phyloP scores from a whole-genome alignment of 345 rosid genomes.

The Syzygium jambos region DNA sequence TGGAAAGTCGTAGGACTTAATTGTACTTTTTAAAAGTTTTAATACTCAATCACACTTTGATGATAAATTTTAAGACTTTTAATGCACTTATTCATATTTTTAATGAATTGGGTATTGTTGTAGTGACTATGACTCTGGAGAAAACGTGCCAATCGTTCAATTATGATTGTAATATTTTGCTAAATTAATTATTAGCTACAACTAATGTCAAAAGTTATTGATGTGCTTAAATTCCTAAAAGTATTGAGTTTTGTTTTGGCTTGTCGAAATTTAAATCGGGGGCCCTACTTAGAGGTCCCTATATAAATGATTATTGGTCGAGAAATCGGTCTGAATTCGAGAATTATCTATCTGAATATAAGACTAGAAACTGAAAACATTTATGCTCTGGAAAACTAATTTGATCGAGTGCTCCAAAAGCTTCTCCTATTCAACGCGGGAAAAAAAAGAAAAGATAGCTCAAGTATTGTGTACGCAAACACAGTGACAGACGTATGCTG shows the following conservation, averaged over 20 bases:
- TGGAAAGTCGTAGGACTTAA: too few relatives aligned
- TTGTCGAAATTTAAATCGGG: background rate
- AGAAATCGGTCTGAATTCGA: background rate
- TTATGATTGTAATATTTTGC: background rate
- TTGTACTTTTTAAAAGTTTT: too few relatives aligned
- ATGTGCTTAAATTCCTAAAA: background rate
- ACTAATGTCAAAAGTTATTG: background rate
- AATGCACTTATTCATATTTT: background rate
- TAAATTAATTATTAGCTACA: background rate
- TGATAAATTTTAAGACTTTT: too few relatives aligned
- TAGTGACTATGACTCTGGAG: background rate
- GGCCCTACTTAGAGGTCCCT: background rate
- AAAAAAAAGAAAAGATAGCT: too few relatives aligned
- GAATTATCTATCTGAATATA: background rate
- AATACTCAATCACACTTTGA: too few relatives aligned
- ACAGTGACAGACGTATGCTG: background rate
- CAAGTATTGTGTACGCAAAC: background rate
- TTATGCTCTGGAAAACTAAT: background rate
- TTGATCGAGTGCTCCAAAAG: background rate
- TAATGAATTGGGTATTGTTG: background rate
- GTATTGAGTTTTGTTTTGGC: background rate
- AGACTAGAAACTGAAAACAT: background rate
- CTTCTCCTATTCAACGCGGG: too few relatives aligned
- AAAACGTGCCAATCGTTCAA: background rate
- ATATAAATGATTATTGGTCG: background rate